These are phyloP conservation scores for Acarospora socialis DNA, from an alignment of 2,329 filamentous ascomycete genomes.

Conservation along the genomic window DNA sequence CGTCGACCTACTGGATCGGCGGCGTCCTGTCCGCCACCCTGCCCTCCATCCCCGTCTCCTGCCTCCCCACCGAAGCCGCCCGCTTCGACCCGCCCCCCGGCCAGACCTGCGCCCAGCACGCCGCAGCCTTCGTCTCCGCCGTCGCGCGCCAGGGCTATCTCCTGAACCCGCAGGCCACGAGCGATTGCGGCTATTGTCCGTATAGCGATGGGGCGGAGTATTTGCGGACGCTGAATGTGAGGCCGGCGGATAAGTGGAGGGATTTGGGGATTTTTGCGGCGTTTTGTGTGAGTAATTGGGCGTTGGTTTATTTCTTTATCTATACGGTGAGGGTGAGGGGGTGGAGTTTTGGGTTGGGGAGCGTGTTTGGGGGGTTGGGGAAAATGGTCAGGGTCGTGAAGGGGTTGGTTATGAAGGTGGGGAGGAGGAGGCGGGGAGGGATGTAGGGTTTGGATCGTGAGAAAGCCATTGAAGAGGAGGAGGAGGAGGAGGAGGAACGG, in stretches of 20 bases:
- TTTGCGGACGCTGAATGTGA: constrained; percentile 43
- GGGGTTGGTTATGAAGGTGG: constrained; percentile 17
- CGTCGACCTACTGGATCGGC: constrained; percentile 56
- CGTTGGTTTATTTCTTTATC: constrained; percentile 62
- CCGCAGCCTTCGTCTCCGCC: constrained; percentile 39
- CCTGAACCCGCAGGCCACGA: constrained; percentile 42
- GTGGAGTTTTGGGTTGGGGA: constrained; percentile 56
- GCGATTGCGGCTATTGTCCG: constrained; percentile 55
- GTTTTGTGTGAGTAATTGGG: constrained; percentile 57
- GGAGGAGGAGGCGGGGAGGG: background rate
- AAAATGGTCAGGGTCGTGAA: constrained; percentile 26
- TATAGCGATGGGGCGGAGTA: constrained; percentile 54
- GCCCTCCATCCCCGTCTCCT: constrained; percentile 35
- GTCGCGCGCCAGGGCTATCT: constrained; percentile 45
- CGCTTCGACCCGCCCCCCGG: constrained; percentile 51
- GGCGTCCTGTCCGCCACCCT: constrained; percentile 54
- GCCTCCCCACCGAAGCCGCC: constrained; percentile 43
- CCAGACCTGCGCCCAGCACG: constrained; percentile 52
- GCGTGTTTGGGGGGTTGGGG: constrained; percentile 37
- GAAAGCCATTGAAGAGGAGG: no score
- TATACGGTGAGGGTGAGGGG: constrained; percentile 56
- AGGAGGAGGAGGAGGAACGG: no score
- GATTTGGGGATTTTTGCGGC: constrained; percentile 59
- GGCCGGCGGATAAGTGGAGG: constrained; percentile 50
- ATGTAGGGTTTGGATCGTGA: no score